phyloP scores from a whole-genome alignment of 176 grass and related monocot genomes.

The Oryza glaberrima region DNA sequence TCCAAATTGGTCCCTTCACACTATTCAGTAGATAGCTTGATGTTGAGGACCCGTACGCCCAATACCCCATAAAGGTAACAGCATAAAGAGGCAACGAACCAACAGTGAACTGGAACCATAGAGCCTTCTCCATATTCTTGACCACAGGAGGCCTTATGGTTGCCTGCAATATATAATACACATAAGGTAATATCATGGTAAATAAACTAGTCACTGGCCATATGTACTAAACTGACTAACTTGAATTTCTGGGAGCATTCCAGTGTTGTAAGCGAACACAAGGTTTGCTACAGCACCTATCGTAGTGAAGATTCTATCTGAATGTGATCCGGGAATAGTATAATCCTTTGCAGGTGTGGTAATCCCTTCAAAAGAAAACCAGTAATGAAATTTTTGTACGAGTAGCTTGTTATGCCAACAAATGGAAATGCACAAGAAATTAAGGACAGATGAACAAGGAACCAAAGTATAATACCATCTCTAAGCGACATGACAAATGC shows the following conservation, averaged over 20 bases:
- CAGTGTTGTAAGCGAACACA: slow-evolving; percentile 80
- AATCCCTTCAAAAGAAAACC: slow-evolving; percentile 37
- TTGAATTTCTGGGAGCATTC: slow-evolving; percentile 83
- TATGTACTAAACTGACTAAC: slow-evolving; percentile 11
- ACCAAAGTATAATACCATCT: slow-evolving; percentile 47
- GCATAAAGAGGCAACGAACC: slow-evolving; percentile 57
- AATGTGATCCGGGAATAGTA: slow-evolving; percentile 50
- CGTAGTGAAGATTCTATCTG: slow-evolving; percentile 48
- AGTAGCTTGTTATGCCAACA: background rate
- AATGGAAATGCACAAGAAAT: background rate
- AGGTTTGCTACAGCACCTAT: slow-evolving; percentile 65
- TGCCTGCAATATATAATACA: slow-evolving; percentile 38
- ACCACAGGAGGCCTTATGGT: slow-evolving; percentile 61
- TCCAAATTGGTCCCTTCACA: slow-evolving; percentile 61
- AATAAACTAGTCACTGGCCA: background rate
- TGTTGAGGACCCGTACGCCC: slow-evolving; percentile 74
- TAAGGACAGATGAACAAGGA: background rate
- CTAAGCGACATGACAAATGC: slow-evolving; percentile 55
- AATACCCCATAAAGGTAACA: slow-evolving; percentile 64
- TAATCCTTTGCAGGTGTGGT: slow-evolving; percentile 53
- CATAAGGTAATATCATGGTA: background rate
- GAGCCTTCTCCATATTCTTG: slow-evolving; percentile 72
- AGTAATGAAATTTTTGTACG: background rate
- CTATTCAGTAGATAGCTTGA: slow-evolving; percentile 67
- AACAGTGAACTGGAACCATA: slow-evolving; percentile 71